A percentile compares a stretch with the other conserved stretches of the same genome.
phyloP scores from a whole-genome alignment of 345 rosid genomes.

The Eucalyptus victrix region DNA sequence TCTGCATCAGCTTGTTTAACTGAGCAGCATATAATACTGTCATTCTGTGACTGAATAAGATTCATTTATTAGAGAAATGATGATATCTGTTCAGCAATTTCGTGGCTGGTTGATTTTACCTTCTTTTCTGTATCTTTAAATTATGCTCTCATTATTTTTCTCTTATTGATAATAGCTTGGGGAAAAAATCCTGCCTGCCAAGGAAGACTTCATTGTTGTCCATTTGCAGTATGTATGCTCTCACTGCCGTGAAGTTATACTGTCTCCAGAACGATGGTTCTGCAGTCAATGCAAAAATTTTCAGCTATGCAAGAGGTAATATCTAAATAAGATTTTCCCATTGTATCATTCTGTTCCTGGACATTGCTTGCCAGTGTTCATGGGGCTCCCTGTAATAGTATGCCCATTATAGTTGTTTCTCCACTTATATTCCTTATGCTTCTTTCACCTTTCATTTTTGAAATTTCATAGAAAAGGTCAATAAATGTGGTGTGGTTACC shows the following conservation, averaged over 20 bases:
- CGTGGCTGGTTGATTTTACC: not conserved
- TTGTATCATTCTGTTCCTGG: not conserved
- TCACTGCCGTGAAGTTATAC: slow-evolving; percentile 26
- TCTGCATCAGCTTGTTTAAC: not conserved
- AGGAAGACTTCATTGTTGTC: slow-evolving; percentile 50
- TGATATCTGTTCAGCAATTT: not conserved
- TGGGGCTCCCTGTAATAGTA: not conserved
- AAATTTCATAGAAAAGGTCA: not conserved
- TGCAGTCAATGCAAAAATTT: slow-evolving; percentile 51
- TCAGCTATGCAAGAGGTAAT: slow-evolving; percentile 57
- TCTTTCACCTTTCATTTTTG: not conserved
- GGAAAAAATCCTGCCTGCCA: slow-evolving; percentile 15
- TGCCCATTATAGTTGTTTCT: not conserved
- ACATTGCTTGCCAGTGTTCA: not conserved
- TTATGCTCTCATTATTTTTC: not conserved
- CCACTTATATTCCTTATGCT: not conserved
- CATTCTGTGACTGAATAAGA: not conserved
- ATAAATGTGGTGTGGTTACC: not conserved
- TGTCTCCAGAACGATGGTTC: slow-evolving; percentile 42
- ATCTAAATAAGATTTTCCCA: not conserved
- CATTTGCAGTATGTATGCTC: slow-evolving; percentile 46
- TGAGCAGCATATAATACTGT: not conserved
- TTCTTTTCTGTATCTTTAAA: not conserved
- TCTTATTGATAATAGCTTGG: slow-evolving; percentile 30
- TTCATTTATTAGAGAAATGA: not conserved